Evolutionary conservation across 164 flowering plant genomes (phyloP).

Genomic region (Vitis rotundifolia): DNA sequence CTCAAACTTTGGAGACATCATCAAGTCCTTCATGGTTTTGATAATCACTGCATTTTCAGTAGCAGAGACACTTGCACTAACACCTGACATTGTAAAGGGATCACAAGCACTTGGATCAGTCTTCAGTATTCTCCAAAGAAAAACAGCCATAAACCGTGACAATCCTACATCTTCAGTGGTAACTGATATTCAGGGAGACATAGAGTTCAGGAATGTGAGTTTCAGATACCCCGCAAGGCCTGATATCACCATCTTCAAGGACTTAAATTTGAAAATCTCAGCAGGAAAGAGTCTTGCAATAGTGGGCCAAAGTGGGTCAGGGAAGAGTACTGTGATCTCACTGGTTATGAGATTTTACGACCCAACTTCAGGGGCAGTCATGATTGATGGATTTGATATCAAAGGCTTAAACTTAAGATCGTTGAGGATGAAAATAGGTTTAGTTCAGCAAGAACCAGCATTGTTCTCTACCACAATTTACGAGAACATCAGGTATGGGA

Average conservation of each 20-base stretch:
- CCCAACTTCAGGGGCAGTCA: constrained; percentile 48
- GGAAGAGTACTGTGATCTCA: constrained; percentile 71
- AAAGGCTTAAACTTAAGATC: constrained; percentile 51
- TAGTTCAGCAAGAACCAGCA: constrained; percentile 86
- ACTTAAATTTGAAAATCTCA: constrained; percentile 40
- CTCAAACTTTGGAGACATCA: constrained; percentile 60
- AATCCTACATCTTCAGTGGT: constrained; percentile 34
- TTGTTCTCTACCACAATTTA: constrained; percentile 75
- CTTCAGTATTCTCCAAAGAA: constrained; percentile 55
- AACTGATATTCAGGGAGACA: constrained; percentile 50
- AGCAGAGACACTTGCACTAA: constrained; percentile 73
- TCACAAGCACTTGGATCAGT: constrained; percentile 68
- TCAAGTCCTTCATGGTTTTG: constrained; percentile 72
- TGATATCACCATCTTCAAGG: constrained; percentile 47
- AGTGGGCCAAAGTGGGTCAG: constrained; percentile 91
- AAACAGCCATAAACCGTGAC: constrained; percentile 49
- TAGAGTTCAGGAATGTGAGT: constrained; percentile 57
- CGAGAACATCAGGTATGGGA: constrained; percentile 76
- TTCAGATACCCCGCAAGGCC: constrained; percentile 76
- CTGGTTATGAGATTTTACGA: constrained; percentile 75
- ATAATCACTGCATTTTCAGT: constrained; percentile 61
- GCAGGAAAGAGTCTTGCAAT: constrained; percentile 74
- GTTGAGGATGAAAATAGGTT: constrained; percentile 54
- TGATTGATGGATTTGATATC: constrained; percentile 62
- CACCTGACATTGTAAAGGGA: constrained; percentile 69